phyloP scores from a whole-genome alignment of 1,284 basidiomycete genomes.

The Ustilago vetiveriae region DNA sequence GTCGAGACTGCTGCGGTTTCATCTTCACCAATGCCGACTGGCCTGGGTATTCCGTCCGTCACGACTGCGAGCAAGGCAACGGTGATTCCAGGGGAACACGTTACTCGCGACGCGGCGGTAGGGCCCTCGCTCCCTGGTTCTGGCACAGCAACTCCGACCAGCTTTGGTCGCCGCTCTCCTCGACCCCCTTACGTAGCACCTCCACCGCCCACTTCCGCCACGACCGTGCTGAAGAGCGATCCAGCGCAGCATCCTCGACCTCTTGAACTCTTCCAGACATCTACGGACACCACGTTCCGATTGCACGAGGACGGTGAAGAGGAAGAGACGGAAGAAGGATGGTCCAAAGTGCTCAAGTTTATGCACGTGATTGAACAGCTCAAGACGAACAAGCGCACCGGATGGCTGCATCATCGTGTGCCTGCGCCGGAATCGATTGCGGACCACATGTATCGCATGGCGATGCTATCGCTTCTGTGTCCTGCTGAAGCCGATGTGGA shows the following conservation, averaged over 20 bases:
- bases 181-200: constrained; percentile 58
- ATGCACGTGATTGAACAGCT: constrained; percentile 63
- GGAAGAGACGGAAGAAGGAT: constrained; percentile 42
- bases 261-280: constrained; percentile 37
- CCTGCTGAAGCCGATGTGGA: constrained; percentile 72
- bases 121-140: constrained; percentile 27
- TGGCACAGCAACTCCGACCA: constrained; percentile 38
- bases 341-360: constrained; percentile 55
- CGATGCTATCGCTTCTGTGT: constrained; percentile 84
- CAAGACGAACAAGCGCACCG: constrained; percentile 64
- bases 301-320: constrained; percentile 46
- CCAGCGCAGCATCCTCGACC: constrained; percentile 41
- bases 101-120: constrained; percentile 20
- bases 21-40: too few relatives aligned
- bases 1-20: too few relatives aligned
- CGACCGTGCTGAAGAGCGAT: constrained; percentile 44
- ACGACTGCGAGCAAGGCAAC: constrained; percentile 17
- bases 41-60: constrained; percentile 20
- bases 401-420: constrained; percentile 64
- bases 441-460: constrained; percentile 99
- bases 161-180: constrained; percentile 51
- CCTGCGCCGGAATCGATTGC: constrained; percentile 74
- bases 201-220: constrained; percentile 53
- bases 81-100: constrained; percentile 6
- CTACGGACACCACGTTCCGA: constrained; percentile 33